These are phyloP conservation scores for Lenzites betulinus DNA, from an alignment of 768 basidiomycete species.

Conservation along the genomic window DNA sequence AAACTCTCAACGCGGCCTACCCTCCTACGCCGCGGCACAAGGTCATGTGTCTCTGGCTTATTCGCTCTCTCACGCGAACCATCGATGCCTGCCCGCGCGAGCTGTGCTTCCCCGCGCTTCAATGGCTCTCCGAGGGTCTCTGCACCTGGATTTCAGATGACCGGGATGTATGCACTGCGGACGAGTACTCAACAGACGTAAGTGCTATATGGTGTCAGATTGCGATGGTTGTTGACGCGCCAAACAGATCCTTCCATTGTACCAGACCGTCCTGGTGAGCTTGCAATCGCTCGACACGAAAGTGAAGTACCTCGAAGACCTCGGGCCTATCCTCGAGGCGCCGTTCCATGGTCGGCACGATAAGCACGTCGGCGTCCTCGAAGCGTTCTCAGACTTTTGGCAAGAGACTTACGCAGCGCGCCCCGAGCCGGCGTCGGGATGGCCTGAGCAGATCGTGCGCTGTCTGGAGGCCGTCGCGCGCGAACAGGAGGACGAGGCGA, in stretches of 20 bases:
- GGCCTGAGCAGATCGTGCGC: conserved; percentile 50
- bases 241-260: conserved; percentile 63
- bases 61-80: conserved; percentile 52
- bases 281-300: conserved; percentile 50
- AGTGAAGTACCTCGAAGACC: conserved; percentile 42
- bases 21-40: conserved; percentile 61
- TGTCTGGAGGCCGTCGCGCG: conserved; percentile 33
- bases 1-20: conserved; percentile 61
- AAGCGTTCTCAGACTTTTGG: conserved; percentile 70
- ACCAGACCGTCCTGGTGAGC: conserved; percentile 56
- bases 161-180: conserved; percentile 45
- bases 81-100: conserved; percentile 59
- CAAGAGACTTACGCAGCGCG: conserved; percentile 43
- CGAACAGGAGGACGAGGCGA: conserved; percentile 13
- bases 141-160: conserved; percentile 68
- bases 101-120: conserved; percentile 47
- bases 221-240: neutral
- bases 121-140: conserved; percentile 54
- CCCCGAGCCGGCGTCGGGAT: conserved; percentile 48
- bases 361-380: conserved; percentile 45
- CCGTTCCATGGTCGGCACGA: conserved; percentile 55
- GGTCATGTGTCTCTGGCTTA: conserved; percentile 61
- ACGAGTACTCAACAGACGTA: conserved; percentile 63
- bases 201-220: conserved; percentile 22
- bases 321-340: conserved; percentile 57